Evolutionary conservation across 495 filamentous ascomycete genomes (phyloP).

Genomic region (Talaromyces stipitatus): DNA sequence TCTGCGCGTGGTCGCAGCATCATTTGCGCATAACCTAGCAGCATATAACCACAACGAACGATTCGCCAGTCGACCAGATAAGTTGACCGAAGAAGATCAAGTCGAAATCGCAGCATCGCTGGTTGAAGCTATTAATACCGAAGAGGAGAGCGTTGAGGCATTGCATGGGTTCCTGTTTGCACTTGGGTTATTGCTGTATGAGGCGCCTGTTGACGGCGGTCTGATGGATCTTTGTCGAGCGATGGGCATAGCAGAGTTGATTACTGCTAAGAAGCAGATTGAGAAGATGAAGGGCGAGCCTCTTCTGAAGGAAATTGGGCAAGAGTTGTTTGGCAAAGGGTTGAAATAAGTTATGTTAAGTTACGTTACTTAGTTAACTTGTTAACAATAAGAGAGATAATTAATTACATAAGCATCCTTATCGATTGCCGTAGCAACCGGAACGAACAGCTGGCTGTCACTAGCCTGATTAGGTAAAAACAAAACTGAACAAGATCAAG

Average conservation of each 20-base stretch:
- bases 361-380: not conserved
- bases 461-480: constrained; percentile 7
- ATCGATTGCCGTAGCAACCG: constrained; percentile 4
- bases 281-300: constrained; percentile 45
- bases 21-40: constrained; percentile 77
- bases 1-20: constrained; percentile 69
- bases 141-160: constrained; percentile 61
- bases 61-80: constrained; percentile 47
- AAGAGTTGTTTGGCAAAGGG: constrained; percentile 36
- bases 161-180: constrained; percentile 65
- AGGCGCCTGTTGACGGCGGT: constrained; percentile 57
- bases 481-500: not conserved
- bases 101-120: constrained; percentile 71
- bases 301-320: constrained; percentile 52
- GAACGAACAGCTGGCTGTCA: not conserved
- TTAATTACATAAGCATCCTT: not conserved
- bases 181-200: constrained; percentile 67
- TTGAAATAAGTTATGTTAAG: constrained; percentile 8
- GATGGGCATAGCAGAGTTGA: constrained; percentile 57
- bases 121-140: constrained; percentile 64
- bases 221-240: constrained; percentile 65
- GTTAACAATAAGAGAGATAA: not conserved
- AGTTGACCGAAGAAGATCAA: constrained; percentile 58
- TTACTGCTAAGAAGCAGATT: constrained; percentile 44
- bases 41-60: constrained; percentile 59